Base-by-base conservation (phyloP, 75 land plant species). In the Adiantum capillusveneris region DNA sequence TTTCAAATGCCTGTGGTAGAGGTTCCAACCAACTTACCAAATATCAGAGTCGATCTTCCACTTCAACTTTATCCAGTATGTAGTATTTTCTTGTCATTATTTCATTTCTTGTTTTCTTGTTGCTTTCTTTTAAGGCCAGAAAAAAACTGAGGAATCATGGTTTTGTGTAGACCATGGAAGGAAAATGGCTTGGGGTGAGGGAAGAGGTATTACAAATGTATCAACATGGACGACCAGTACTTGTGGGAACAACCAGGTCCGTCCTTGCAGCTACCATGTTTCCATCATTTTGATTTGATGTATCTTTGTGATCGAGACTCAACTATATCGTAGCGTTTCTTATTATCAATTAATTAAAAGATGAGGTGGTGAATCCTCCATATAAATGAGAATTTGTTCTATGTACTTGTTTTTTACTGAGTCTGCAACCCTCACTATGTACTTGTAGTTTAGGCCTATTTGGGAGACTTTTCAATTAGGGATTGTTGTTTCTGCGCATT, bases 191-290 rank as follows among this genome's bases (percentile, higher is more conserved):
- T 41, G 56, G 75, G 71, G 99, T 82, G 24, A 74, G 82, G 49
- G 77, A 75, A 64, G 99, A 95, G 74, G 90, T 90, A 42, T 82
- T 81, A 63, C 44, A 53, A 29, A 95, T 95, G 99, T 90, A 86
- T 61, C 65, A 69, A 27, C 57, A 71, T 55, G 97, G 99, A 9
- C 91, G 99, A 46, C 99, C 99, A 62, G 99, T 95, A 54, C 67
- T 95, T 55, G 99, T 90, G 54, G 99, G 99, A 39, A 90, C 99
- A 18, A 95, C 99, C 17, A 95, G 97, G 97, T 91, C 30, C 19
- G 31, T 34, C 43, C 31, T 57, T 24, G 41, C 37, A n/a, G n/a
- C n/a, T n/a, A n/a, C n/a, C n/a, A n/a, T n/a, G n/a, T n/a, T n/a
- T n/a, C n/a, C n/a, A n/a, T n/a, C n/a, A n/a, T n/a, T n/a, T n/a